Percentiles rank a stretch among this genome's conserved stretches.
Evolutionary conservation across 2,329 filamentous ascomycete species (phyloP).

Genomic region (Paradendryphiella salina): DNA sequence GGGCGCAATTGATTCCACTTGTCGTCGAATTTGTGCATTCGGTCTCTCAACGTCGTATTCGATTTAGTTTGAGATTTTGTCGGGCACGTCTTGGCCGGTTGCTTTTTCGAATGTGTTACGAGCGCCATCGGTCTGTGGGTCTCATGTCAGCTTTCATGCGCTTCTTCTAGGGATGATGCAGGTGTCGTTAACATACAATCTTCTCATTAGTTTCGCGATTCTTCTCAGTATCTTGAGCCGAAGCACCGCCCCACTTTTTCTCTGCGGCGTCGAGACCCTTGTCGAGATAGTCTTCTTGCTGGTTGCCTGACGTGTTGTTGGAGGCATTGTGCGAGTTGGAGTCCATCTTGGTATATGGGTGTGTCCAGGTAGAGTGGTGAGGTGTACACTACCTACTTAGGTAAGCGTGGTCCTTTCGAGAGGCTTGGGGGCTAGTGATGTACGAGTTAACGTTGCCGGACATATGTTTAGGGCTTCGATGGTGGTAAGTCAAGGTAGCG

Average conservation of each 20-base stretch:
- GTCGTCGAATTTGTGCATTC: conserved; percentile 7
- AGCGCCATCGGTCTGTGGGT: conserved; percentile 51
- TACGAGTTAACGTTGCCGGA: background rate
- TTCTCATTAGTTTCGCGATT: conserved; percentile 46
- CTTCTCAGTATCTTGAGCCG: conserved; percentile 45
- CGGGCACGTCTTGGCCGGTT: conserved; percentile 55
- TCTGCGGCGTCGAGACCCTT: conserved; percentile 23
- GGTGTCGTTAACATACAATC: conserved; percentile 31
- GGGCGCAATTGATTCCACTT: conserved; percentile 18
- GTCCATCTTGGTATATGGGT: conserved; percentile 5
- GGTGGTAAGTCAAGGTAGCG: no score
- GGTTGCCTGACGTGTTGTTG: conserved; percentile 7
- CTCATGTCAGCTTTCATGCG: background rate
- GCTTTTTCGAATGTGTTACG: conserved; percentile 56
- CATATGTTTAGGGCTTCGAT: background rate
- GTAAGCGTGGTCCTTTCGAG: background rate
- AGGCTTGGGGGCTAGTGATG: background rate
- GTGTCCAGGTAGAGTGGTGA: background rate
- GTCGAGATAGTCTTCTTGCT: conserved; percentile 20
- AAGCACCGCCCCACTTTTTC: conserved; percentile 52
- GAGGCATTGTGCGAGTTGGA: conserved; percentile 2
- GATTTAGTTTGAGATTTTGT: conserved; percentile 54
- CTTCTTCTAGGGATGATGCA: no score
- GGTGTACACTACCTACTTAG: background rate
- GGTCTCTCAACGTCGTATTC: background rate